Base-by-base conservation (phyloP, 768 basidiomycete genomes). In the Serpula lacrymans region DNA sequence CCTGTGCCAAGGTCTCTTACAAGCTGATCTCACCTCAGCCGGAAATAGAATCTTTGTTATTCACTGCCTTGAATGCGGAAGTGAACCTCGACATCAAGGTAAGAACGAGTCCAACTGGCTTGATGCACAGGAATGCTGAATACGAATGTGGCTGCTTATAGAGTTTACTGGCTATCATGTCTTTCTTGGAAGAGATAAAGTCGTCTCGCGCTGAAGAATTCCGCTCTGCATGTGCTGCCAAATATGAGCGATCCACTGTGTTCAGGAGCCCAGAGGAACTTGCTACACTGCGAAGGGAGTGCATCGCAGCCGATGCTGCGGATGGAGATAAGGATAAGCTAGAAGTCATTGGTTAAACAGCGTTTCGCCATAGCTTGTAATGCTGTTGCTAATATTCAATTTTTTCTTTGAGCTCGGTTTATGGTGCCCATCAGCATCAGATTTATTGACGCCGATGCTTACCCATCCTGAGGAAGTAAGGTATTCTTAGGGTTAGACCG, bases 181-280 rank as follows among this genome's bases (percentile, higher is more conserved):
- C 59, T 10, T 78, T 81, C 59, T 56, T 91, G 33, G 49, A 47
- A 13, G 59, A 69, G 2, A 56, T 80, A 32, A 61, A 69, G 42
- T 83, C 85, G 0, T 45, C 66, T 3, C 71, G 82, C 4, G 58
- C 59, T 1, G 78, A 80, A 13, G 84, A 86, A 53, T 88, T 84
- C 68, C 68, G 78, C 22, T 50, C 59, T 28, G 67, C 65, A 5
- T 84, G 79, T 41, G 69, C 75, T 35, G 49, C 43, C 12, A 73
- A 60, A 46, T 89, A 85, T 60, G 61, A 60, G 31, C 58, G 81
- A 17, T 81, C 88, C 14, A 84, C 82, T 6, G 62, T 79, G 18
- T 91, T 92, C 68, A 82, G 78, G 61, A 57, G 69, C 2, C 47
- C 51, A 2, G 68, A 69, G 23, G 82, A 90, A 49, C 63, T 79